These are phyloP conservation scores for Erodium maritimum DNA, from an alignment of 345 rosid genomes.

Conservation along the genomic window DNA sequence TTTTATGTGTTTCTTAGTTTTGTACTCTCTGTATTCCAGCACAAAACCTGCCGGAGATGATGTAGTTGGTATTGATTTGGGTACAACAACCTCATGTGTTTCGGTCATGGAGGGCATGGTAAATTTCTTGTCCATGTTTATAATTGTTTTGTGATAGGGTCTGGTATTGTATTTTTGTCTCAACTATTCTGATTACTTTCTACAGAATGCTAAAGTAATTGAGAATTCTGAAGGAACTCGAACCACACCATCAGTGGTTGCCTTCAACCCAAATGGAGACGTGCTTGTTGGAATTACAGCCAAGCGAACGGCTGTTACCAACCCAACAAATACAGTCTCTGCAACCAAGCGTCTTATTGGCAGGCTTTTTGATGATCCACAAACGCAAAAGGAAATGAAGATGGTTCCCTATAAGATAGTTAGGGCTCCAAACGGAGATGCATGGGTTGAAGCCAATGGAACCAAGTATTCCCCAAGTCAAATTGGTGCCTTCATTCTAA, in stretches of 20 bases:
- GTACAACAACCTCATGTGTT: slow-evolving; percentile 95
- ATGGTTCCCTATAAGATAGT: slow-evolving; percentile 90
- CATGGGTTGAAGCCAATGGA: slow-evolving; percentile 83
- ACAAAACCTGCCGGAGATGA: slow-evolving; percentile 79
- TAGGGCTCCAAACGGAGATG: slow-evolving; percentile 83
- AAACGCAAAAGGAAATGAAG: slow-evolving; percentile 71
- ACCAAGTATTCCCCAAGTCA: slow-evolving; percentile 87
- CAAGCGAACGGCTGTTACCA: slow-evolving; percentile 88
- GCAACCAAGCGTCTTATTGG: slow-evolving; percentile 85
- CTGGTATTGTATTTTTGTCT: neutral
- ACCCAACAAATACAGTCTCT: slow-evolving; percentile 64
- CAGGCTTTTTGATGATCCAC: slow-evolving; percentile 64
- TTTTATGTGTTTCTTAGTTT: neutral
- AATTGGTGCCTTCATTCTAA: slow-evolving; percentile 65
- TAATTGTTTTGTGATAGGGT: neutral
- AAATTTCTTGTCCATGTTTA: neutral
- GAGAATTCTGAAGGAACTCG: slow-evolving; percentile 90
- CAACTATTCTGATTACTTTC: neutral
- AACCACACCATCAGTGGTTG: slow-evolving; percentile 87
- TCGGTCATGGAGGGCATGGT: slow-evolving; percentile 99
- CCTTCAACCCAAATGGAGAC: slow-evolving; percentile 66
- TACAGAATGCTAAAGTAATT: slow-evolving; percentile 76
- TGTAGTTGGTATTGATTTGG: slow-evolving; percentile 91
- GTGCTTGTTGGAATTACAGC: slow-evolving; percentile 83
- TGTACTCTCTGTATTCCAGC: slow-evolving; percentile 18